A percentile compares a stretch with the other conserved stretches of the same genome.
Evolutionary conservation across 1,284 basidiomycete species (phyloP).

Genomic region (Rhodofomes roseus): DNA sequence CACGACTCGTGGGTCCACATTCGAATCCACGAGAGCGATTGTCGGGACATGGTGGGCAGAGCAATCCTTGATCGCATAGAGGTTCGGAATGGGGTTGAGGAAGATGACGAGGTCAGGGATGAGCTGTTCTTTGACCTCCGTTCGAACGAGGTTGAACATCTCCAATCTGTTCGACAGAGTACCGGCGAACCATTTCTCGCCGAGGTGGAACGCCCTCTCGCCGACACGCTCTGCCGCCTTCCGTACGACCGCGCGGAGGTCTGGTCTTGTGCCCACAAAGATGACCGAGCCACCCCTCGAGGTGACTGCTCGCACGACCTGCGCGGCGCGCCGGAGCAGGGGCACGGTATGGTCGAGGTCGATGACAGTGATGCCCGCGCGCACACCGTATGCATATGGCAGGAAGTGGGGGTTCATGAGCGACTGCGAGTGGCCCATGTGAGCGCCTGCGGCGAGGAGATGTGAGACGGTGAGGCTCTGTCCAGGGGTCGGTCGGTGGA

Average conservation of each 20-base stretch:
- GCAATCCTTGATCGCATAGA: slow-evolving; percentile 84
- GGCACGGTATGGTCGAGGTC: slow-evolving; percentile 95
- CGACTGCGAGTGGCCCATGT: slow-evolving; percentile 85
- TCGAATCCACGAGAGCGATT: slow-evolving; percentile 89
- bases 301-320: slow-evolving; percentile 81
- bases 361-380: slow-evolving; percentile 90
- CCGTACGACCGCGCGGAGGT: slow-evolving; percentile 73
- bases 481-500: slow-evolving; percentile 62
- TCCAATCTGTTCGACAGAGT: slow-evolving; percentile 89
- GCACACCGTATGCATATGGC: slow-evolving; percentile 93
- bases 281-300: slow-evolving; percentile 83
- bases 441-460: slow-evolving; percentile 89
- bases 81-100: slow-evolving; percentile 84
- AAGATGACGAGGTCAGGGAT: slow-evolving; percentile 87
- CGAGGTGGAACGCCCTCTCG: slow-evolving; percentile 76
- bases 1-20: slow-evolving; percentile 93
- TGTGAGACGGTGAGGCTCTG: slow-evolving; percentile 80
- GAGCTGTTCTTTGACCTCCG: slow-evolving; percentile 55
- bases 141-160: slow-evolving; percentile 66
- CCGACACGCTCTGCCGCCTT: slow-evolving; percentile 82
- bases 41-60: slow-evolving; percentile 83
- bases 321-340: slow-evolving; percentile 86
- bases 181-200: slow-evolving; percentile 91
- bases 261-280: slow-evolving; percentile 86
- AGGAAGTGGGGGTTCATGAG: slow-evolving; percentile 86